A percentile compares a stretch with the other conserved stretches of the same genome.
These are phyloP conservation scores for Tolypocladium inflatum DNA, from an alignment of 2,329 filamentous ascomycete genomes.

Conservation along the genomic window DNA sequence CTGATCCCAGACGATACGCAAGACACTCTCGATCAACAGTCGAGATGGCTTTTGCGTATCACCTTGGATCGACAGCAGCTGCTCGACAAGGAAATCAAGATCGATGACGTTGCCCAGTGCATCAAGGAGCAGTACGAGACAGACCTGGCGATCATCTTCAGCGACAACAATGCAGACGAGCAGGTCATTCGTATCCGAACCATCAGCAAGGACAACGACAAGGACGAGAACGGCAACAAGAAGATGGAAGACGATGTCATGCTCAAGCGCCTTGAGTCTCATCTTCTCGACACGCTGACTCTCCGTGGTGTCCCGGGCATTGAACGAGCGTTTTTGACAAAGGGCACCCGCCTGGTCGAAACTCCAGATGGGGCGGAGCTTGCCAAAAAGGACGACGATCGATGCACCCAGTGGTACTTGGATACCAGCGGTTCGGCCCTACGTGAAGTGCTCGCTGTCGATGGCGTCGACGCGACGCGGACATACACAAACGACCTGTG, in stretches of 20 bases:
- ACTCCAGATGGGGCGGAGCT: constrained; percentile 63
- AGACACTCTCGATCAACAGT: constrained; percentile 61
- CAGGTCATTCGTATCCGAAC: constrained; percentile 90
- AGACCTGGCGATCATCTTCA: constrained; percentile 89
- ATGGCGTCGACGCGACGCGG: constrained; percentile 76
- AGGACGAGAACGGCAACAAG: constrained; percentile 56
- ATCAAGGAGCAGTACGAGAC: constrained; percentile 83
- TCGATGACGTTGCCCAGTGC: constrained; percentile 80
- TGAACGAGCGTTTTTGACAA: constrained; percentile 87
- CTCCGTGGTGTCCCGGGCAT: constrained; percentile 85
- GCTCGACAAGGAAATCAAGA: constrained; percentile 85
- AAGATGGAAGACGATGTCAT: constrained; percentile 79
- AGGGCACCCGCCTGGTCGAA: constrained; percentile 60
- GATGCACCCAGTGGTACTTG: constrained; percentile 88
- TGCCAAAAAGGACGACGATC: constrained; percentile 61
- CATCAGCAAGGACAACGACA: constrained; percentile 58
- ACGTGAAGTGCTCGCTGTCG: constrained; percentile 72
- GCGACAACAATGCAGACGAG: constrained; percentile 94
- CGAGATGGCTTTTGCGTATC: constrained; percentile 90
- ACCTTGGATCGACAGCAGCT: constrained; percentile 89
- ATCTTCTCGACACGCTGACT: constrained; percentile 83
- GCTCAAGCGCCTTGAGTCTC: constrained; percentile 82
- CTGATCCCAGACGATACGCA: constrained; percentile 74
- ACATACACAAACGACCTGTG: constrained; percentile 95
- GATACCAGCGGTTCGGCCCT: constrained; percentile 90